Base-by-base conservation (phyloP, 1,284 basidiomycete genomes). In the Coniferiporia sulphurascens region DNA sequence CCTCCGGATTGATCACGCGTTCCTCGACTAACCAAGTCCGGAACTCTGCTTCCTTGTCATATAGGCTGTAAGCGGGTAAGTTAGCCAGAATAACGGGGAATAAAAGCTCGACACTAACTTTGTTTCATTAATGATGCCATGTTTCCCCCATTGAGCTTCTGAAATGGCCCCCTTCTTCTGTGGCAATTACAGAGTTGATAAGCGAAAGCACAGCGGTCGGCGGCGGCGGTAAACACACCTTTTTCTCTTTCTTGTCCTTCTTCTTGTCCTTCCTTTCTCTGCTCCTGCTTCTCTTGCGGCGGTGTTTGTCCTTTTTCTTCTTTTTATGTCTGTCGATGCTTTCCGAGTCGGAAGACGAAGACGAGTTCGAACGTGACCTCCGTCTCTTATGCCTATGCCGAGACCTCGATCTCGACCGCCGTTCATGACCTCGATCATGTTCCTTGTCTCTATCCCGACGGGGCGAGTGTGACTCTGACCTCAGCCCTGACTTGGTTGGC, bases 1-100 rank as follows among this genome's bases (percentile, higher is more conserved):
- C 87, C 73, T 95, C 93, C 0, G 91, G 91, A 70, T 95, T 95
- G 65, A 93, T 78, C 71, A 87, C 91, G 52, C 87, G 84, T 70
- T 95, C 93, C 68, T 95, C 93, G 15, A 95, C 83, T 7, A 95
- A 82, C 93, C 93, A 96, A 1, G 90, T 85, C 56, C 89, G 81
- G 71, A 94, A 95, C 73, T 95, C 93, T 65, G 85, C 80, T 35
- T 82, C 83, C 68, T 93, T 94, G 49, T 78, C 86, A 70, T 87
- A 90, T 58, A 93, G 80, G 67, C 90, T 93, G 52, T 5, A 38
- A 15, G 35, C 21, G 2, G 13, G 45, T 44, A 52, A 34, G 50
- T 48, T 7, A 58, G 52, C 17, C 32, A 19, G 17, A 15, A 44
- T 13, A 32, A 38, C 45, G 56, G 48, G 53, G 46, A 27, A 43